Evolutionary conservation across 108 stramenopile genomes (phyloP).

Genomic region (Hondaea fermentalgiana): DNA sequence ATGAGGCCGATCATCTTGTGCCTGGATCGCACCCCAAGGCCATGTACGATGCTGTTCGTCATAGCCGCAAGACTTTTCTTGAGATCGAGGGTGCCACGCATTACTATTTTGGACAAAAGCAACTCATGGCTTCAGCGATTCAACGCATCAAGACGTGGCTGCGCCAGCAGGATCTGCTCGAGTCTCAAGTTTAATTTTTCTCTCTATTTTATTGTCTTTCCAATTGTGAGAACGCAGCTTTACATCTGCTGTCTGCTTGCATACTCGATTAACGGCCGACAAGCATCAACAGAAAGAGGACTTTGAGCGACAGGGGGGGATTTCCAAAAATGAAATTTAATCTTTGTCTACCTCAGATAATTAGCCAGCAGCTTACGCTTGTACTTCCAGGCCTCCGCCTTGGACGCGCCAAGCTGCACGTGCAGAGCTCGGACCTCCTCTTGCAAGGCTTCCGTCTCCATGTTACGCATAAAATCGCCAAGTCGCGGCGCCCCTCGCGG

Average conservation of each 20-base stretch:
- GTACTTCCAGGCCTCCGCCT: constrained; percentile 19
- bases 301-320: too few relatives aligned
- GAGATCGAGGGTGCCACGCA: constrained; percentile 1
- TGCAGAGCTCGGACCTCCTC: constrained; percentile 1
- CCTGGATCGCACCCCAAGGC: neutral
- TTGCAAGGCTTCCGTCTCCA: neutral
- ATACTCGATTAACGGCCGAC: too few relatives aligned
- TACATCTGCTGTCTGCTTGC: too few relatives aligned
- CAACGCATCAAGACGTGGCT: neutral
- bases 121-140: neutral
- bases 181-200: neutral
- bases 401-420: neutral
- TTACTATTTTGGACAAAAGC: neutral
- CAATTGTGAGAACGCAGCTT: too few relatives aligned
- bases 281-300: too few relatives aligned
- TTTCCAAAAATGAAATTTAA: too few relatives aligned
- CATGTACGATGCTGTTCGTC: neutral
- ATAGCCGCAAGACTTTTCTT: neutral
- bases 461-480: neutral
- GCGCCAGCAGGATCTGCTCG: neutral
- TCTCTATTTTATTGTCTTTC: too few relatives aligned
- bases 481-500: neutral
- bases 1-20: neutral
- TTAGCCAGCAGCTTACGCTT: neutral
- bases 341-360: neutral